Base-by-base conservation (phyloP, 2,329 filamentous ascomycete genomes). In the Elsinoe batatas region DNA sequence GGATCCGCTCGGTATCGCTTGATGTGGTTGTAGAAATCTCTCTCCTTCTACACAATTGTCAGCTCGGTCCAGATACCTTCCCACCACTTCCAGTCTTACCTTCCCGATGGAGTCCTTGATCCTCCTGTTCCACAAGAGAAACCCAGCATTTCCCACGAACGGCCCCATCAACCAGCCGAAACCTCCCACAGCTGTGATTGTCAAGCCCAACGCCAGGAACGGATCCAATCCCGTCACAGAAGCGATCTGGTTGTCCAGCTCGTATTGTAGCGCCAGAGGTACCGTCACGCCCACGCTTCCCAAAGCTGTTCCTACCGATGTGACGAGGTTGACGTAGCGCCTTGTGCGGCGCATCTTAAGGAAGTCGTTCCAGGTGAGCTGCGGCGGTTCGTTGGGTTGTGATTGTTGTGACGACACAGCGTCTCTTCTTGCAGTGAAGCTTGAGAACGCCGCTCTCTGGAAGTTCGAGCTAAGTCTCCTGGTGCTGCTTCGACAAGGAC, bases 1-100 rank as follows among this genome's bases (percentile, higher is more conserved):
- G 93, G 91, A 69, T 98, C 91, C 59, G 95, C 91, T 22, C 93
- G 84, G 74, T 93, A 86, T 71, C 85, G 88, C 77, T 91, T 93
- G 72, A 98, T 88, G 62, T 91, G 81, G 59, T 84, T 82, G 71
- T 91, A 96, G 76, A 98, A 96, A 70, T 91, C 85, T 65, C 84
- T 88, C 74, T 98, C 93, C 80, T 96, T 97, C 79, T 88, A 63
- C 57, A 51, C 10, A 58, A 22, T 32, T 35, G 56, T 63, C 57
- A 61, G 58, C 53, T 40, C 51, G 26, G 10, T 26, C 20, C 8
- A 22, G 30, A 32, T 20, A 26, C 35, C 18, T 7, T 7, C 47
- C 55, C 30, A n/a, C 20, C 2, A 15, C 53, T 30, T 8, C 5
- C 26, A 30, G 26, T 30, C 82, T 65, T 68, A 85, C 84, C 69